Evolutionary conservation across 2,329 filamentous ascomycete species (phyloP).

Genomic region (Sordariomycetes sp.): DNA sequence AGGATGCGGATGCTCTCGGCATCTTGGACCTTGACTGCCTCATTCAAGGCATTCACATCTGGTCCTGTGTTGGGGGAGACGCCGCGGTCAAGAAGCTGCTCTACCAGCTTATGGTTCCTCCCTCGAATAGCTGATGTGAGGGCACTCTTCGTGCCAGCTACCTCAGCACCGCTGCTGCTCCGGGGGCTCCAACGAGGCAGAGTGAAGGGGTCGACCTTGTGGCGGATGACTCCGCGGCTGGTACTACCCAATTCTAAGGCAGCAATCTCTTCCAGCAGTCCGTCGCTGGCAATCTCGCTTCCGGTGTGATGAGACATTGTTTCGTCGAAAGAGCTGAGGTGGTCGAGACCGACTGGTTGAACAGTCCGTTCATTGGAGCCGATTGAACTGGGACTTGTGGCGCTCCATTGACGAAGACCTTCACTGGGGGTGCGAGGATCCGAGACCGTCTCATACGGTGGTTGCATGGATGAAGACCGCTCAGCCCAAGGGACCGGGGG

Average conservation of each 20-base stretch:
- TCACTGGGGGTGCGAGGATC: not conserved
- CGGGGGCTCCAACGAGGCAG: conserved; percentile 45
- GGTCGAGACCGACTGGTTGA: conserved; percentile 15
- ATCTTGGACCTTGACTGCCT: conserved; percentile 42
- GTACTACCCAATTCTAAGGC: conserved; percentile 28
- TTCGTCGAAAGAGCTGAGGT: conserved; percentile 19
- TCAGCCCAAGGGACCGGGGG: conserved; percentile 3
- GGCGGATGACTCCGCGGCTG: conserved; percentile 31
- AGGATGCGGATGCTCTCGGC: conserved; percentile 44
- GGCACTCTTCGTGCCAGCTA: conserved; percentile 33
- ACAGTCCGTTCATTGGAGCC: conserved; percentile 18
- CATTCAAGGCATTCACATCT: conserved; percentile 39
- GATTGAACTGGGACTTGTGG: conserved; percentile 17
- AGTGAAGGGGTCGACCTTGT: conserved; percentile 38
- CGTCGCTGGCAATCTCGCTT: conserved; percentile 13
- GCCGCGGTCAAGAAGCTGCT: conserved; percentile 49
- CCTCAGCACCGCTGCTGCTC: conserved; percentile 31
- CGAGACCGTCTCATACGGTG: not conserved
- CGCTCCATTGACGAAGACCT: conserved; percentile 4
- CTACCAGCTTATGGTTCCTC: conserved; percentile 45
- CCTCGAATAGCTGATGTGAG: conserved; percentile 45
- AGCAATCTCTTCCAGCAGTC: conserved; percentile 20
- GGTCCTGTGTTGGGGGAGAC: conserved; percentile 39
- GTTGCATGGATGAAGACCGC: not conserved
- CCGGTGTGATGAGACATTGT: conserved; percentile 12